Percentiles rank a stretch among this genome's conserved stretches.
These are phyloP conservation scores for Phytopythium mirpurense DNA, from an alignment of 352 stramenopile species.

Conservation along the genomic window DNA sequence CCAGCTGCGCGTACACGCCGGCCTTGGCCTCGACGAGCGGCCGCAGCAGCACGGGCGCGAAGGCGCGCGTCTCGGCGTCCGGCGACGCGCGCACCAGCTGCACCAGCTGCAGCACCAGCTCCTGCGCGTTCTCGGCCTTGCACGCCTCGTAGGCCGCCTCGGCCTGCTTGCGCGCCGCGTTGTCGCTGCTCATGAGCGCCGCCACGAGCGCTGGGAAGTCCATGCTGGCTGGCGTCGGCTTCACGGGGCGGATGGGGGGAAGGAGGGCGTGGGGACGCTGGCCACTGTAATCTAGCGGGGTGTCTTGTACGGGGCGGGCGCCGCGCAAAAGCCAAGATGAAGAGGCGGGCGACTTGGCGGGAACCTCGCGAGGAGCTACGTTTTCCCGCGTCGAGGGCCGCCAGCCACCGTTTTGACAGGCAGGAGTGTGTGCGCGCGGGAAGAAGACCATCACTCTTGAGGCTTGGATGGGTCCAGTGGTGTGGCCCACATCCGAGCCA, in stretches of 20 bases:
- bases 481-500: slow-evolving; percentile 1
- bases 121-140: slow-evolving; percentile 58
- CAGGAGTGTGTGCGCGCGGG: neutral
- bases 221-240: slow-evolving; percentile 25
- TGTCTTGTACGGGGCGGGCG: too few relatives aligned
- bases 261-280: neutral
- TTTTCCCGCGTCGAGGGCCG: neutral
- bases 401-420: neutral
- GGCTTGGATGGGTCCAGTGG: neutral
- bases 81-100: slow-evolving; percentile 48
- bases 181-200: slow-evolving; percentile 77
- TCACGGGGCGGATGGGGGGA: too few relatives aligned
- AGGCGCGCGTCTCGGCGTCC: slow-evolving; percentile 62
- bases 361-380: neutral
- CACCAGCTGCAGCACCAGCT: slow-evolving; percentile 63
- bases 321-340: slow-evolving; percentile 5
- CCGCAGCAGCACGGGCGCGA: slow-evolving; percentile 74
- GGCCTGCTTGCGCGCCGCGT: slow-evolving; percentile 60
- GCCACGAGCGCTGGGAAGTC: slow-evolving; percentile 70
- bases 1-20: slow-evolving; percentile 60
- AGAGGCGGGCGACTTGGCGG: neutral
- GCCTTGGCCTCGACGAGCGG: slow-evolving; percentile 66
- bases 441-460: slow-evolving; percentile 1
- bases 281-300: too few relatives aligned
- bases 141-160: slow-evolving; percentile 70